Base-by-base conservation (phyloP, 805 yeast species). In the Pichia kluyveri region DNA sequence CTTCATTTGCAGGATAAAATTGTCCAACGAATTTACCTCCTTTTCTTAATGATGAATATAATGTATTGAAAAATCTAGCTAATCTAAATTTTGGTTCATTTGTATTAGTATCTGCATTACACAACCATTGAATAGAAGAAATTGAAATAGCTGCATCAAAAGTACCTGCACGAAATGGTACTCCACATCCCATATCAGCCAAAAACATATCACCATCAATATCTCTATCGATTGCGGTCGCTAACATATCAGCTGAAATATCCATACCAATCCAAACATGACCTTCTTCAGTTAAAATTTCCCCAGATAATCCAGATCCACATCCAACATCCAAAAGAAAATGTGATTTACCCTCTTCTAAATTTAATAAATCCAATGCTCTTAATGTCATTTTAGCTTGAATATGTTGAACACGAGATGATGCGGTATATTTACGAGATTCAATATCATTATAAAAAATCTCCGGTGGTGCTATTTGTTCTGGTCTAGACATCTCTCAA, bases 21-120 rank as follows among this genome's bases (percentile, higher is more conserved):
- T 93, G 99, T 19, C 96, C 96, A 28, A 87, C 96, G 55, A 91
- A 95, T 67, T 93, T 93, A 8, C 99, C 99, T 43, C 99, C 99
- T 62, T 96, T 78, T 60, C 79, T 83, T 65, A 93, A 72, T 36
- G 88, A 72, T 0, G 96, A 88, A 66, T 86, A 93, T 45, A 93
- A 70, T 0, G 96, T 82, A 65, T 86, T 85, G 74, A 93, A 93
- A 60, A 93, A 93, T 42, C 85, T 70, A 67, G 82, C 70, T 47
- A 88, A 67, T 65, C 99, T 79, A 59, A 75, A 76, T 61, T 83
- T 83, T 23, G 99, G 99, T 60, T 90, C 96, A 46, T 81, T 82
- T 38, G 74, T 72, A 3, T 87, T 67, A 7, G 87, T 75, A 64
- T 93, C 99, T 2, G 98, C 98, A 63, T 93, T 93, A 70, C 97